phyloP scores from a whole-genome alignment of 163 green algal genomes.

The Volvox carteri region DNA sequence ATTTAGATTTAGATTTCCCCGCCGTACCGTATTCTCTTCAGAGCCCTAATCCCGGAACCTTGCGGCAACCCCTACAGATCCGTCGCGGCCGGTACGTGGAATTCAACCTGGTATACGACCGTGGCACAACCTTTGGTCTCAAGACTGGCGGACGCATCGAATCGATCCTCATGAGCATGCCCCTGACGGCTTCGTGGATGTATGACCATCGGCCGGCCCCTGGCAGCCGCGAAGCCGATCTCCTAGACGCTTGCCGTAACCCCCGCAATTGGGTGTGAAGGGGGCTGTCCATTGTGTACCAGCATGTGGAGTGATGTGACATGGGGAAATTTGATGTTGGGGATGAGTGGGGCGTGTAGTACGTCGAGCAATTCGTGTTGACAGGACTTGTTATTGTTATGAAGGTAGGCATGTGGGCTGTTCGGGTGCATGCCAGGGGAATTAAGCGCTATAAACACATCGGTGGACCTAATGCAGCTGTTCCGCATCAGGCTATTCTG shows the following conservation, averaged over 20 bases:
- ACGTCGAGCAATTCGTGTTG: background rate
- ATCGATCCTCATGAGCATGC: constrained; percentile 99
- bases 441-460: too few species aligned
- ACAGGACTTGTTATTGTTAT: background rate
- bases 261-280: constrained; percentile 84
- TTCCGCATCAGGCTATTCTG: too few species aligned
- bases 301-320: too few species aligned
- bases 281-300: background rate
- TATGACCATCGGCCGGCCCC: constrained; percentile 87
- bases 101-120: constrained; percentile 97
- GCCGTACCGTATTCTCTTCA: too few species aligned
- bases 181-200: constrained; percentile 86
- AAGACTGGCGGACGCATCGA: constrained; percentile 99
- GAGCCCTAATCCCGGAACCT: too few species aligned
- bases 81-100: constrained; percentile 90
- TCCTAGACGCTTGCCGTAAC: constrained; percentile 87
- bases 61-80: too few species aligned
- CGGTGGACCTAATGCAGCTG: background rate
- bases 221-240: constrained; percentile 85
- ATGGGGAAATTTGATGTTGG: background rate
- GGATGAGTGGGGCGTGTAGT: background rate
- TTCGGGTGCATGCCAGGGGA: too few species aligned
- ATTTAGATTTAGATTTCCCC: too few species aligned
- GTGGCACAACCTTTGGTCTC: constrained; percentile 96
- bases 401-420: background rate